These are phyloP conservation scores for Venustampulla echinocandica DNA, from an alignment of 495 filamentous ascomycete genomes.

Conservation along the genomic window DNA sequence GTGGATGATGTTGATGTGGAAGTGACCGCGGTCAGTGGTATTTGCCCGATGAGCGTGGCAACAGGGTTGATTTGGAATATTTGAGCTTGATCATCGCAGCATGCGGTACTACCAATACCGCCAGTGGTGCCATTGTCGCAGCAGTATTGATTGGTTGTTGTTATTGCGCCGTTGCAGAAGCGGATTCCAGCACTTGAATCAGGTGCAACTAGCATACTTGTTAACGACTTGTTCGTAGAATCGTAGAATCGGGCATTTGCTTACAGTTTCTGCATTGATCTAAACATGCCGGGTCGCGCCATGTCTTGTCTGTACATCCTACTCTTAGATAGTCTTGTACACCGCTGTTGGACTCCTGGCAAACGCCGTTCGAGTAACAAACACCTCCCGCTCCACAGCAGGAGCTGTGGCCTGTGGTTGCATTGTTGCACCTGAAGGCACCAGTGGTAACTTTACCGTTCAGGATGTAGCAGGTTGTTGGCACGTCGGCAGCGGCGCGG, in stretches of 20 bases:
- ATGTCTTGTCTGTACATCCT: conserved; percentile 15
- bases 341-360: conserved; percentile 6
- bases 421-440: conserved; percentile 12
- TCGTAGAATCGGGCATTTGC: background rate
- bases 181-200: conserved; percentile 7
- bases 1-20: conserved; percentile 1
- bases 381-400: conserved; percentile 11
- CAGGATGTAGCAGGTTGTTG: conserved; percentile 12
- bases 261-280: conserved; percentile 15
- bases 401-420: conserved; percentile 8
- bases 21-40: background rate
- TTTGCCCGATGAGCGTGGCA: conserved; percentile 3
- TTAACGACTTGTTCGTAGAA: background rate
- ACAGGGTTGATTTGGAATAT: conserved; percentile 8
- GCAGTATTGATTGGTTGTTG: conserved; percentile 14
- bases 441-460: background rate
- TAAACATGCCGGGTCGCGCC: conserved; percentile 13
- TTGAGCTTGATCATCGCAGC: conserved; percentile 2
- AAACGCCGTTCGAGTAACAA: conserved; percentile 16
- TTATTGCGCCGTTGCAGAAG: conserved; percentile 13
- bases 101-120: conserved; percentile 11
- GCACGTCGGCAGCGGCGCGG: background rate
- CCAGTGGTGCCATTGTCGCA: conserved; percentile 13
- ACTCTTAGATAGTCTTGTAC: conserved; percentile 16
- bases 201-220: conserved; percentile 1